These are phyloP conservation scores for Oryza glaberrima DNA, from an alignment of 176 grass and related monocot species.

Conservation along the genomic window DNA sequence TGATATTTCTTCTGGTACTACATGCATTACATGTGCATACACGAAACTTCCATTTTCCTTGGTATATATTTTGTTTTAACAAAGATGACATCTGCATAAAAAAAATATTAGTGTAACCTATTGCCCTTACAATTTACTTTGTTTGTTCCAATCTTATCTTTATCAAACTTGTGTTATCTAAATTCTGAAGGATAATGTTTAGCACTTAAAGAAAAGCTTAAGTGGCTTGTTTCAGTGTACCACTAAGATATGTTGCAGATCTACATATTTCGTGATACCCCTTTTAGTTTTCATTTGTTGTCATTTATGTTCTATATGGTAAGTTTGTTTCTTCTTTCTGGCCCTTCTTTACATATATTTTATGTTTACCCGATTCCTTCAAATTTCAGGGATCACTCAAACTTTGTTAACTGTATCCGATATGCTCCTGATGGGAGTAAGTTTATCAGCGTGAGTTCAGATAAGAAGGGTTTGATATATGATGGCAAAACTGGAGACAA, in stretches of 20 bases:
- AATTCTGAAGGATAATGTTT: not conserved
- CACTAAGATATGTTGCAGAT: not conserved
- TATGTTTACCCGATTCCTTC: constrained; percentile 24
- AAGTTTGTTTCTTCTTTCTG: constrained; percentile 17
- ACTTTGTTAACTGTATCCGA: constrained; percentile 92
- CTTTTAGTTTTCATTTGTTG: constrained; percentile 7
- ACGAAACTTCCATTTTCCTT: constrained; percentile 28
- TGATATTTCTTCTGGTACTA: constrained; percentile 27
- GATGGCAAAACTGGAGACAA: constrained; percentile 96
- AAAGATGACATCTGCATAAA: not conserved
- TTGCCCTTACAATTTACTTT: constrained; percentile 5
- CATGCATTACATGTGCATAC: not conserved
- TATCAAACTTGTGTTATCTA: not conserved
- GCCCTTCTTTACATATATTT: constrained; percentile 16
- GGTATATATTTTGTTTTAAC: constrained; percentile 16
- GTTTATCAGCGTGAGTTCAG: constrained; percentile 96
- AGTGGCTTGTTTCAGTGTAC: constrained; percentile 7
- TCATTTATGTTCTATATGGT: constrained; percentile 13
- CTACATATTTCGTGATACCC: constrained; percentile 29
- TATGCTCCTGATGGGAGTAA: constrained; percentile 96
- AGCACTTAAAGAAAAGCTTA: not conserved
- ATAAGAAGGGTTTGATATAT: constrained; percentile 92
- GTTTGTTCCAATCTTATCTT: constrained; percentile 26
- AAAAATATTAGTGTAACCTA: not conserved
- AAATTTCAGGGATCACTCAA: constrained; percentile 85